phyloP scores from a whole-genome alignment of 140 eudicot genomes.

The Cichorium intybus region DNA sequence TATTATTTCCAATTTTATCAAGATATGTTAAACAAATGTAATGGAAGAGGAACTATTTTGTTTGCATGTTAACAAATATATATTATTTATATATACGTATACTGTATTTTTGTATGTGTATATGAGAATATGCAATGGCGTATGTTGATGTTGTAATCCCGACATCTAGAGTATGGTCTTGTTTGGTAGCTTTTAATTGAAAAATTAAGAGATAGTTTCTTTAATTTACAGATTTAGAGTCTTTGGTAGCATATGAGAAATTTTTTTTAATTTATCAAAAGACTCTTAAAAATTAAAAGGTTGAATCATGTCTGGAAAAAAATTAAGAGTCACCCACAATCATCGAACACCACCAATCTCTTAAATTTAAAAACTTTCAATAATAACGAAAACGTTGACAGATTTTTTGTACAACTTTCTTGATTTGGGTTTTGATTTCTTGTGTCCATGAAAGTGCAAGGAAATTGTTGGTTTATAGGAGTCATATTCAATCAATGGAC shows the following conservation, averaged over 20 bases:
- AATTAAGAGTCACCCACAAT: too few relatives aligned
- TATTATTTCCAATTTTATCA: not conserved
- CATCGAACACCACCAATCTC: too few relatives aligned
- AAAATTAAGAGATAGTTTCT: too few relatives aligned
- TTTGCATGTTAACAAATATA: not conserved
- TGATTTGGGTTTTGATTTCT: not conserved
- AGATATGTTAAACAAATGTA: not conserved
- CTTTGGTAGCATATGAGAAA: too few relatives aligned
- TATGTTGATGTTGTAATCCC: not conserved
- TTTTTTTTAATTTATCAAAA: too few relatives aligned
- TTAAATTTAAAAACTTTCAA: not conserved
- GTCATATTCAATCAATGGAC: slow-evolving; percentile 25
- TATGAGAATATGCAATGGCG: too few relatives aligned
- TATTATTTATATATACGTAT: not conserved
- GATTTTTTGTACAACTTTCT: not conserved
- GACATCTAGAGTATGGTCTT: too few relatives aligned
- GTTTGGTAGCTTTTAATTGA: too few relatives aligned
- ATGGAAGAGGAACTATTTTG: not conserved
- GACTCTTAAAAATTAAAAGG: too few relatives aligned
- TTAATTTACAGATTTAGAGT: too few relatives aligned
- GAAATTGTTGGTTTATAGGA: slow-evolving; percentile 14
- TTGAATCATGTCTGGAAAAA: too few relatives aligned
- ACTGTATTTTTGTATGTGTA: not conserved
- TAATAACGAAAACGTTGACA: not conserved
- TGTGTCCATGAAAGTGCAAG: slow-evolving; percentile 7